phyloP scores from a whole-genome alignment of 768 basidiomycete species.

The Russula sp. region DNA sequence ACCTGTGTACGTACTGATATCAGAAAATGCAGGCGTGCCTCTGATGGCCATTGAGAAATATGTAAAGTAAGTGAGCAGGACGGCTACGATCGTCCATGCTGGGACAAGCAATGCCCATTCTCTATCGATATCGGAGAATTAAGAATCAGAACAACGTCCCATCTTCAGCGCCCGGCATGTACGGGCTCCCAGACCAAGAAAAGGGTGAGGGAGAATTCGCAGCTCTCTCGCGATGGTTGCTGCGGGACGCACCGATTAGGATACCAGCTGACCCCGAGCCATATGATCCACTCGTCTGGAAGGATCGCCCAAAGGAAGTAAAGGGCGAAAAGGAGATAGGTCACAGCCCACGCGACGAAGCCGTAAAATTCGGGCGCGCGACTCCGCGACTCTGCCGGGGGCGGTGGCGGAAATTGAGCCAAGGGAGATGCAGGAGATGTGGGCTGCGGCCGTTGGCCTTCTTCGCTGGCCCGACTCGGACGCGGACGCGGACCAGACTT shows the following conservation, averaged over 20 bases:
- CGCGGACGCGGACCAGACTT: not conserved
- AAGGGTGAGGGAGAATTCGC: not conserved
- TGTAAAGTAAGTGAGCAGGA: slow-evolving; percentile 66
- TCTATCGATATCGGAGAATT: slow-evolving; percentile 31
- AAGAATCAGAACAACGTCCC: not conserved
- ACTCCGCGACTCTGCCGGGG: slow-evolving; percentile 43
- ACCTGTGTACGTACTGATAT: slow-evolving; percentile 66
- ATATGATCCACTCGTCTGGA: slow-evolving; percentile 60
- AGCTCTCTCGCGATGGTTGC: too few species aligned
- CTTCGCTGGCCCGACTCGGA: not conserved
- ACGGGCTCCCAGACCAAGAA: too few species aligned
- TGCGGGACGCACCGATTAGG: slow-evolving; percentile 58
- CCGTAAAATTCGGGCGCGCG: slow-evolving; percentile 83
- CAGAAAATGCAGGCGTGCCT: slow-evolving; percentile 61
- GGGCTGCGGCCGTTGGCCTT: not conserved
- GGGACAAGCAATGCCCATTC: slow-evolving; percentile 85
- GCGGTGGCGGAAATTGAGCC: slow-evolving; percentile 38
- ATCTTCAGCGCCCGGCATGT: not conserved
- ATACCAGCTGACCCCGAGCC: slow-evolving; percentile 74
- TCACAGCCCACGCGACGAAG: slow-evolving; percentile 81
- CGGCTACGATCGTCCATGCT: slow-evolving; percentile 62
- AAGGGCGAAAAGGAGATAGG: slow-evolving; percentile 58
- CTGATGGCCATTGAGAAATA: slow-evolving; percentile 72
- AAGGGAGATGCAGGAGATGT: slow-evolving; percentile 38
- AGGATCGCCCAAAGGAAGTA: slow-evolving; percentile 78